These are phyloP conservation scores for Rhodotorula sp. DNA, from an alignment of 1,284 basidiomycete genomes.

Conservation along the genomic window DNA sequence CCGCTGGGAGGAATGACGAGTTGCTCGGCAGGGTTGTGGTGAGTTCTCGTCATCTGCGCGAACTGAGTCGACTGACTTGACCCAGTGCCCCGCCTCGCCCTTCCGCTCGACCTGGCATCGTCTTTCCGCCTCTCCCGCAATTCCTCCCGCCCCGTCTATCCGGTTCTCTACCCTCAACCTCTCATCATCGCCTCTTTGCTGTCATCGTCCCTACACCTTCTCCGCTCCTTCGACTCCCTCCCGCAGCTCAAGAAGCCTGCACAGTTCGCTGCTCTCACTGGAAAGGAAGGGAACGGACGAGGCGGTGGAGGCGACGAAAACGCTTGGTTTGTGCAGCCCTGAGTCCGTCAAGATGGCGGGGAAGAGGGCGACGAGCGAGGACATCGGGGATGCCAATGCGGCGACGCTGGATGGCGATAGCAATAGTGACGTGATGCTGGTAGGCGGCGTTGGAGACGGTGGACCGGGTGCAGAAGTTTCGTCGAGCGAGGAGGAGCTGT, in stretches of 20 bases:
- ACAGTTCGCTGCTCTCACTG: conserved; percentile 1
- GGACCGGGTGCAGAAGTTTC: background rate
- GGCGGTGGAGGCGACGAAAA: conserved; percentile 10
- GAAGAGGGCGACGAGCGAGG: background rate
- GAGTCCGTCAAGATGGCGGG: background rate
- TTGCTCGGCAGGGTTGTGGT: conserved; percentile 21
- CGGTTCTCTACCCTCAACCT: conserved; percentile 11
- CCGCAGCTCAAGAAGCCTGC: conserved; percentile 12
- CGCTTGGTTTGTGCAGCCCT: conserved; percentile 25
- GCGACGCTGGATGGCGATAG: no score
- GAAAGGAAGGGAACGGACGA: background rate
- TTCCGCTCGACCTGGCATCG: background rate
- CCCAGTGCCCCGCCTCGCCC: background rate
- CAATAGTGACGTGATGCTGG: background rate
- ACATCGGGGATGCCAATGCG: no score
- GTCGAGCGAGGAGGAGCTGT: conserved; percentile 25
- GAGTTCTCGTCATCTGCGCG: background rate
- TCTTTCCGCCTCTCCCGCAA: background rate
- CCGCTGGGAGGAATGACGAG: conserved; percentile 12
- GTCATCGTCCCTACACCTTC: background rate
- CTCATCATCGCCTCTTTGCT: background rate
- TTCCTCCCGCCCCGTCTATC: background rate
- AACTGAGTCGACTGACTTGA: background rate
- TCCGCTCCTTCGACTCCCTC: background rate
- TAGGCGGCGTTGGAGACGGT: background rate